phyloP scores from a whole-genome alignment of 352 stramenopile species.

The Globisporangium orthogonon region DNA sequence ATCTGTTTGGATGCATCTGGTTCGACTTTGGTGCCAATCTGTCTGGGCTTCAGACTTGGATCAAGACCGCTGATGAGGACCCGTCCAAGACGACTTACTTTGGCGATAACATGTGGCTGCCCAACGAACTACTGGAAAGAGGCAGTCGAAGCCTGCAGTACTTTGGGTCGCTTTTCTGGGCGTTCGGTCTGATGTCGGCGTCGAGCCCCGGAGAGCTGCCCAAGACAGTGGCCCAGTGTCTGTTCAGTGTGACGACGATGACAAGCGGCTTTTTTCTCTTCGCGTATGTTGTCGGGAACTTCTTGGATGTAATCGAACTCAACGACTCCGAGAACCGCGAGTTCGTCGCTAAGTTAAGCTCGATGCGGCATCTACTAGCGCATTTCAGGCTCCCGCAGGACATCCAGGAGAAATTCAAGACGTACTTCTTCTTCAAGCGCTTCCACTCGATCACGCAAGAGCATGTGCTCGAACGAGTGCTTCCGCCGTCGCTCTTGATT shows the following conservation, averaged over 20 bases:
- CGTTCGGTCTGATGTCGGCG: conserved; percentile 49
- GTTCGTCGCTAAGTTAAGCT: conserved; percentile 54
- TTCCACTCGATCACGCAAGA: conserved; percentile 69
- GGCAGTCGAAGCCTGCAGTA: conserved; percentile 32
- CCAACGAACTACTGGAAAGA: conserved; percentile 13
- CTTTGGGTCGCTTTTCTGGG: conserved; percentile 42
- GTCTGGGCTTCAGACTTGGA: conserved; percentile 26
- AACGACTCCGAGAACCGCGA: conserved; percentile 51
- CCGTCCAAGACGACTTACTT: conserved; percentile 12
- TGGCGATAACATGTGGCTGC: conserved; percentile 26
- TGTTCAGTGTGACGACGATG: conserved; percentile 56
- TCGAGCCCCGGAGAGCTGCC: conserved; percentile 46
- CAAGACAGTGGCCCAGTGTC: conserved; percentile 33
- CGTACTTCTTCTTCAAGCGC: conserved; percentile 60
- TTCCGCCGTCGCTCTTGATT: conserved; percentile 48
- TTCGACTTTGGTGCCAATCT: conserved; percentile 53
- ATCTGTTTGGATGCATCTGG: conserved; percentile 52
- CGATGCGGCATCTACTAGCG: conserved; percentile 34
- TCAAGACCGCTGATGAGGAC: background rate
- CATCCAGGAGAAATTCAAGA: conserved; percentile 52
- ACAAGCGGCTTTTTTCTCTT: conserved; percentile 57
- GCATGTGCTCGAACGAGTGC: conserved; percentile 40
- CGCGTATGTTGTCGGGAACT: conserved; percentile 53
- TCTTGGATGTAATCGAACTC: conserved; percentile 49
- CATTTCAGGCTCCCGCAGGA: conserved; percentile 41